Evolutionary conservation across 2,329 filamentous ascomycete species (phyloP).

Genomic region (Colletotrichum paranaense): DNA sequence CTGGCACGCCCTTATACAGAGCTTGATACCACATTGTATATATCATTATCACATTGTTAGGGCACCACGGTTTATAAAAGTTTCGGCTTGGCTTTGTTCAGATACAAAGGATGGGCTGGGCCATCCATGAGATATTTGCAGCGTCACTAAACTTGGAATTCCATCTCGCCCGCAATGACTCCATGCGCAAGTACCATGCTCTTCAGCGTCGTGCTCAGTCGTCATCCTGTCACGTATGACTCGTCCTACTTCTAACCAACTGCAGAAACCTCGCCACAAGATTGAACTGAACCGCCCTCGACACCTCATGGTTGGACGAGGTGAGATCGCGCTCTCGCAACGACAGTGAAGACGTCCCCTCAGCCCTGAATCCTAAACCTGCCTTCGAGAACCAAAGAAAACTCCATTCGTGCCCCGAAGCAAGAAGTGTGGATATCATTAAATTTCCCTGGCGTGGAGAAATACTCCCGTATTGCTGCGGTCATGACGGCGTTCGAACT

Average conservation of each 20-base stretch:
- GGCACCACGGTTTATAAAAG: not conserved
- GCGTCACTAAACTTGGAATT: conserved; percentile 12
- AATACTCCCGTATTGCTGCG: conserved; percentile 9
- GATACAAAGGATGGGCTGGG: not conserved
- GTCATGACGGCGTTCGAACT: conserved; percentile 9
- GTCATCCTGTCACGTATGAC: not conserved
- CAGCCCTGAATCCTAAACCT: conserved; percentile 22
- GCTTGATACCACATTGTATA: conserved; percentile 28
- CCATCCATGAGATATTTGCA: conserved; percentile 22
- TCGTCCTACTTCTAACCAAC: not conserved
- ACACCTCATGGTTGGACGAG: conserved; percentile 15
- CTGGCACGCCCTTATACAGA: not conserved
- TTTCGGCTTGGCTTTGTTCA: conserved; percentile 4
- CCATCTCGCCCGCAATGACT: not conserved
- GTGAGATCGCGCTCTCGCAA: conserved; percentile 19
- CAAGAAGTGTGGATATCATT: conserved; percentile 37
- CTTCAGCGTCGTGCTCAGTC: conserved; percentile 5
- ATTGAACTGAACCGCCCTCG: conserved; percentile 11
- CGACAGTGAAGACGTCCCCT: conserved; percentile 11
- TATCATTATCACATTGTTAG: not conserved
- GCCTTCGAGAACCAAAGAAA: conserved; percentile 32
- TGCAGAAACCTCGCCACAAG: conserved; percentile 20
- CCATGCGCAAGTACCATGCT: conserved; percentile 5
- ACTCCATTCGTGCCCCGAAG: conserved; percentile 26
- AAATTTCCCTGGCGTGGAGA: conserved; percentile 24